Conservation (phyloP, 164 flowering plant genomes). For the Annona cherimola region DNA sequence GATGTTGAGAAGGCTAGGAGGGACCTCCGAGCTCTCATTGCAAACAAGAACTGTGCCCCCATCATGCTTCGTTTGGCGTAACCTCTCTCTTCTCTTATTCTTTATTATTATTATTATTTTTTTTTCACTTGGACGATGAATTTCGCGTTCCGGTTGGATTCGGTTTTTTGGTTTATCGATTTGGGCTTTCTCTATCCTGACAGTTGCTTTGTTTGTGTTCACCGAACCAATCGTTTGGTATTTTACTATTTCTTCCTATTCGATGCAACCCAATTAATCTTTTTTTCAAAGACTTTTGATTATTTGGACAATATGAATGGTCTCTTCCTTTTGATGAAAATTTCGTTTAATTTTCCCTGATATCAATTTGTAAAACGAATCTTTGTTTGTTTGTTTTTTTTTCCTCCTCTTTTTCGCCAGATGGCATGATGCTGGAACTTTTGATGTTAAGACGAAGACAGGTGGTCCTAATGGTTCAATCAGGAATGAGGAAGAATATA, state of each 20-base stretch:
- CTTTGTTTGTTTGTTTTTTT: neutral
- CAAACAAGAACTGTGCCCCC: slow-evolving; percentile 80
- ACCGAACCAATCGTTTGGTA: too few species aligned
- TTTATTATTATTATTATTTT: neutral
- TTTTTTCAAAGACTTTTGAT: neutral
- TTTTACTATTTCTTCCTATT: too few species aligned
- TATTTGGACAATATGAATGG: neutral
- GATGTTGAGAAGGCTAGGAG: slow-evolving; percentile 87
- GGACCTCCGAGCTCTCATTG: slow-evolving; percentile 85
- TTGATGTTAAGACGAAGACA: slow-evolving; percentile 65
- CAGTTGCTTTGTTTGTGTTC: too few species aligned
- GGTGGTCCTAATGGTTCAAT: slow-evolving; percentile 95
- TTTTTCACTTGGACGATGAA: neutral
- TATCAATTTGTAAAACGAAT: neutral
- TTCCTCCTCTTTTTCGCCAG: slow-evolving; percentile 27
- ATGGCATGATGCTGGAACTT: slow-evolving; percentile 99
- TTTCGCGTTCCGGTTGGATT: neutral
- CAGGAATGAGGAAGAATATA: slow-evolving; percentile 62
- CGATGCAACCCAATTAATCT: too few species aligned
- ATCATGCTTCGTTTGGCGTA: slow-evolving; percentile 99
- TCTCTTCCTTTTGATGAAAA: too few species aligned
- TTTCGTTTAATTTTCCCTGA: too few species aligned
- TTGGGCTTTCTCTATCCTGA: neutral
- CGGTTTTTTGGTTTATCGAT: neutral
- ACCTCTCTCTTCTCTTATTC: slow-evolving; percentile 6